A percentile compares a stretch with the other conserved stretches of the same genome.
phyloP scores from a whole-genome alignment of 768 basidiomycete genomes.

The Bullera alba region DNA sequence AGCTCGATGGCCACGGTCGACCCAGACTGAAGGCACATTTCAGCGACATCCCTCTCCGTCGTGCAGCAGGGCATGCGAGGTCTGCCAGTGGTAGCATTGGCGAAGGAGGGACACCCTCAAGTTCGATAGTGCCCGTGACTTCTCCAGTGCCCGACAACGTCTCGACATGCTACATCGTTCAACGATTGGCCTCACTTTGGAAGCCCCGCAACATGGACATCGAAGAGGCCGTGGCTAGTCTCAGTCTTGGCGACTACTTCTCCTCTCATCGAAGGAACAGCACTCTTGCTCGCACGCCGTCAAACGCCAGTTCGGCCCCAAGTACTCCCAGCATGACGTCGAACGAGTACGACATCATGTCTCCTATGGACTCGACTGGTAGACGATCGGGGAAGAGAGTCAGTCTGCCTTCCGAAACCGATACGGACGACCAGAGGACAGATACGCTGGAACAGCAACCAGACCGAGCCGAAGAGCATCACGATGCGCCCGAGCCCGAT shows the following conservation, averaged over 20 bases:
- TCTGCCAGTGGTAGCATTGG: neutral
- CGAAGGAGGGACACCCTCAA: neutral
- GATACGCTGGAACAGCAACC: neutral
- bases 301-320: slow-evolving; percentile 1
- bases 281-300: neutral
- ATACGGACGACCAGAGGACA: neutral
- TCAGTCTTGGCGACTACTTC: slow-evolving; percentile 38
- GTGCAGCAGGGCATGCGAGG: neutral
- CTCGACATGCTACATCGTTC: neutral
- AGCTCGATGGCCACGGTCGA: too few relatives aligned
- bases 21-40: too few relatives aligned
- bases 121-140: too few relatives aligned
- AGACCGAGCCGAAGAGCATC: neutral
- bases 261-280: slow-evolving; percentile 6
- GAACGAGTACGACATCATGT: neutral
- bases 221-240: slow-evolving; percentile 26
- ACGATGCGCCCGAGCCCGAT: neutral
- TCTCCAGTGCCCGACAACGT: neutral
- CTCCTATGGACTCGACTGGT: neutral
- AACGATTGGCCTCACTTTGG: slow-evolving; percentile 4
- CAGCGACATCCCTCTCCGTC: neutral
- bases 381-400: neutral
- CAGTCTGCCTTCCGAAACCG: neutral
- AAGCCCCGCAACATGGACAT: slow-evolving; percentile 17
- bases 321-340: neutral